phyloP scores from a whole-genome alignment of 2,329 filamentous ascomycete species.

The Pseudocercospora macadamiae region DNA sequence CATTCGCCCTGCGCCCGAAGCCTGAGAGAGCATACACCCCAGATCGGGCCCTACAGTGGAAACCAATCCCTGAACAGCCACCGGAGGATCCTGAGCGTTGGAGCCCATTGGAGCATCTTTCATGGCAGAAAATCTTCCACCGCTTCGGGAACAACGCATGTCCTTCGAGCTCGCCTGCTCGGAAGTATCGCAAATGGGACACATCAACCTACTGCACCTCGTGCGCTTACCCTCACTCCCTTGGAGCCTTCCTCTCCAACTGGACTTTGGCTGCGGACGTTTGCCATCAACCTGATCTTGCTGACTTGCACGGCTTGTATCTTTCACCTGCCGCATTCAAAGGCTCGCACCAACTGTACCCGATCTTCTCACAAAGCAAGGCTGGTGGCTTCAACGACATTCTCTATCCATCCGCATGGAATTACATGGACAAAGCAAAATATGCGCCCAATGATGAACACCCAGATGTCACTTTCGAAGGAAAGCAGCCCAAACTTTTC shows the following conservation, averaged over 20 bases:
- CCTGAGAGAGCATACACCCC: slow-evolving; percentile 40
- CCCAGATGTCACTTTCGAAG: slow-evolving; percentile 58
- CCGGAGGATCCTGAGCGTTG: slow-evolving; percentile 28
- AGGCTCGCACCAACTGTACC: slow-evolving; percentile 66
- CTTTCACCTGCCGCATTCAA: slow-evolving; percentile 65
- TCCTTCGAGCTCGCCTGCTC: slow-evolving; percentile 62
- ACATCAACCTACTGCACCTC: slow-evolving; percentile 64
- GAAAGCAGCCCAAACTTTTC: slow-evolving; percentile 68
- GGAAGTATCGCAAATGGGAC: slow-evolving; percentile 65
- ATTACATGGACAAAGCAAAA: slow-evolving; percentile 61
- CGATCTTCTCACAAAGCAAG: slow-evolving; percentile 76
- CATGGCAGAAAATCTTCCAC: slow-evolving; percentile 45
- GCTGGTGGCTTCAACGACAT: slow-evolving; percentile 75
- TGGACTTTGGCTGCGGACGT: slow-evolving; percentile 68
- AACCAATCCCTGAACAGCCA: slow-evolving; percentile 34
- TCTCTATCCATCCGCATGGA: slow-evolving; percentile 66
- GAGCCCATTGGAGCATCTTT: slow-evolving; percentile 35
- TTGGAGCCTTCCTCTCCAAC: slow-evolving; percentile 66
- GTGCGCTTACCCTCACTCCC: slow-evolving; percentile 67
- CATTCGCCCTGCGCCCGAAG: not conserved
- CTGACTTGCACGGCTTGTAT: slow-evolving; percentile 73
- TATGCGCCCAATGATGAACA: slow-evolving; percentile 55
- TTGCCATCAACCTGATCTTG: slow-evolving; percentile 77
- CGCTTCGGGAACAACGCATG: slow-evolving; percentile 58
- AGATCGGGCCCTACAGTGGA: slow-evolving; percentile 45